These are phyloP conservation scores for Phytophthora citrophthora DNA, from an alignment of 352 stramenopile genomes.

Conservation along the genomic window DNA sequence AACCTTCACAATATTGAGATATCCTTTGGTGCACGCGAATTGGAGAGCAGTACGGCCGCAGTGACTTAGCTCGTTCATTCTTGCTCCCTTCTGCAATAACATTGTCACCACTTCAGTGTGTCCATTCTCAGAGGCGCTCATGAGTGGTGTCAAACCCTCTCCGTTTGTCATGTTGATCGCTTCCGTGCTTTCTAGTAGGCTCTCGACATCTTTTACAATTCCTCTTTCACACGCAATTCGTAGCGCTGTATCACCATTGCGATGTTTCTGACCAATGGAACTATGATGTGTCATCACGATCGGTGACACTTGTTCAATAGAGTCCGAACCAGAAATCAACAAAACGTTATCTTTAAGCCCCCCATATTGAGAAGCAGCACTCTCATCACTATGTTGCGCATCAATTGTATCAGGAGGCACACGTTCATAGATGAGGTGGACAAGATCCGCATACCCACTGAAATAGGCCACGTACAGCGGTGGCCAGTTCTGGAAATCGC, in stretches of 20 bases:
- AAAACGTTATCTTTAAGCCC: background rate
- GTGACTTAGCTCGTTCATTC: background rate
- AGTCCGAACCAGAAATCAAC: background rate
- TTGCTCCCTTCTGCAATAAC: constrained; percentile 1
- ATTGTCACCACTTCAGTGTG: constrained; percentile 1
- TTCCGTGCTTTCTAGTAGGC: background rate
- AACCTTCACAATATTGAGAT: background rate
- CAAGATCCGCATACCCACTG: constrained; percentile 24
- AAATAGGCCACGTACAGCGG: constrained; percentile 24
- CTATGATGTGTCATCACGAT: background rate
- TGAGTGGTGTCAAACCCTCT: constrained; percentile 1
- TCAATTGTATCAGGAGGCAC: background rate
- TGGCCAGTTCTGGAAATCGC: constrained; percentile 26
- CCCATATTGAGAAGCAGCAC: too few relatives aligned
- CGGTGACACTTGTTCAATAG: too few relatives aligned
- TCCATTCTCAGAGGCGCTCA: constrained; percentile 1
- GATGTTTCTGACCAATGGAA: constrained; percentile 16
- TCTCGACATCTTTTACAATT: constrained; percentile 5
- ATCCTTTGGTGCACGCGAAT: background rate
- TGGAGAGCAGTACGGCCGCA: background rate
- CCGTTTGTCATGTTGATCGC: background rate
- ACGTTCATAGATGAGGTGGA: constrained; percentile 3
- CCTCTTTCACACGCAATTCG: constrained; percentile 21
- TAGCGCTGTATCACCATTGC: constrained; percentile 25
- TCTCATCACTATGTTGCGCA: background rate